Base-by-base conservation (phyloP, 2,329 filamentous ascomycete genomes). In the Xylaria multiplex region DNA sequence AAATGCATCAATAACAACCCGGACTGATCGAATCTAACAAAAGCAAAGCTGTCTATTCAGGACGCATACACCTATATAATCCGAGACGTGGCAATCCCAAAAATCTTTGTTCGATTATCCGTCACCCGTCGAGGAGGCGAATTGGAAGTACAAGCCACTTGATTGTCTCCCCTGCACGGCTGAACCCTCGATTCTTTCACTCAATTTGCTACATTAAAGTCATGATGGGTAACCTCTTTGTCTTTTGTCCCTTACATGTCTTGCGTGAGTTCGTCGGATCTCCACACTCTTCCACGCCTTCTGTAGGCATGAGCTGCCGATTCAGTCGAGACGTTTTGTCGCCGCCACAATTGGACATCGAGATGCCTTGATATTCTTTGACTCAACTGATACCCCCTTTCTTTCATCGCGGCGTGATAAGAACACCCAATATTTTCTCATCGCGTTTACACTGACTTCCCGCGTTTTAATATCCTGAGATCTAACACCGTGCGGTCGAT, bases 341-440 rank as follows among this genome's bases (percentile, higher is more conserved):
- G 48, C 42, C 13, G 45, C 45, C 50, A 65, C 35, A 42, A 53
- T 35, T 52, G 32, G 30, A 64, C 45, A 49, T 57, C 54, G 57
- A 55, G 60, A 62, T 50, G 59, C 30, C 62, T 58, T 50, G 52
- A 48, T 32, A 52, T 56, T 37, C 67, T 75, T 75, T 74, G 70
- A 74, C 53, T 62, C 42, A 57, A 32, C 16, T 16, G 22, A 56
- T 60, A 42, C 50, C 65, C 58, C 54, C 53, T 30, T 62, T 69
- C 67, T 69, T 69, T 73, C 49, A 65, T 48, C 32, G 7, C 2
- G 40, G 19, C 13, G 49, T 19, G 50, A 62, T 65, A 40, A 65
- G 59, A 59, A 59, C 40, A 14, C 11, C 43, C 62, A 55, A 70
- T 69, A 67, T 64, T 50, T 22, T 32, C 45, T 37, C 30, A 11